Evolutionary conservation across 1,284 basidiomycete genomes (phyloP).

Genomic region (Cystobasidiaceae sp.): DNA sequence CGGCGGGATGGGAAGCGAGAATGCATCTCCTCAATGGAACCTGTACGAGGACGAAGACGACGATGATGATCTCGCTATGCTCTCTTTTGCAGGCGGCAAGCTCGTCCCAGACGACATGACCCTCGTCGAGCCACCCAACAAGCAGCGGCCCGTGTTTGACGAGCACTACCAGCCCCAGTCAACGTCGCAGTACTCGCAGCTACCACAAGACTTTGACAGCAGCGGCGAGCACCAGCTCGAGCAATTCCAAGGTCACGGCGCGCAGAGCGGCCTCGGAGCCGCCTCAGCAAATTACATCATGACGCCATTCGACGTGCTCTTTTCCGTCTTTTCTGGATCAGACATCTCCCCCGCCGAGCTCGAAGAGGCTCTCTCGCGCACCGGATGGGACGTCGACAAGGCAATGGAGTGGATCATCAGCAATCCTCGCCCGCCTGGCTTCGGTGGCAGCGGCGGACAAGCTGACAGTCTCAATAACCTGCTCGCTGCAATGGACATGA

Average conservation of each 20-base stretch:
- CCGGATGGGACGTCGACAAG: conserved; percentile 89
- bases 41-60: conserved; percentile 58
- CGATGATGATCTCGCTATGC: conserved; percentile 55
- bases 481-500: conserved; percentile 5
- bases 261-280: conserved; percentile 11
- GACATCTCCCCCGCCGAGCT: conserved; percentile 81
- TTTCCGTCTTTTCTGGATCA: conserved; percentile 79
- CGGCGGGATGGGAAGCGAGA: no score
- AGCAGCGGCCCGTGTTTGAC: conserved; percentile 28
- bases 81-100: conserved; percentile 16
- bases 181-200: conserved; percentile 27
- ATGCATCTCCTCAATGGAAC: conserved; percentile 4
- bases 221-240: not conserved
- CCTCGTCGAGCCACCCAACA: conserved; percentile 23
- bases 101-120: conserved; percentile 19
- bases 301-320: conserved; percentile 94
- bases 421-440: conserved; percentile 42
- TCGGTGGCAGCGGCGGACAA: conserved; percentile 46
- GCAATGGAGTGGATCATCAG: conserved; percentile 90
- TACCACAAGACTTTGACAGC: not conserved
- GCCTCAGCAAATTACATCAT: conserved; percentile 51
- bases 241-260: not conserved
- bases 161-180: conserved; percentile 22
- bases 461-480: conserved; percentile 30
- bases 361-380: conserved; percentile 80